phyloP scores from a whole-genome alignment of 2,329 filamentous ascomycete species.

The Phymatotrichopsis omnivora region DNA sequence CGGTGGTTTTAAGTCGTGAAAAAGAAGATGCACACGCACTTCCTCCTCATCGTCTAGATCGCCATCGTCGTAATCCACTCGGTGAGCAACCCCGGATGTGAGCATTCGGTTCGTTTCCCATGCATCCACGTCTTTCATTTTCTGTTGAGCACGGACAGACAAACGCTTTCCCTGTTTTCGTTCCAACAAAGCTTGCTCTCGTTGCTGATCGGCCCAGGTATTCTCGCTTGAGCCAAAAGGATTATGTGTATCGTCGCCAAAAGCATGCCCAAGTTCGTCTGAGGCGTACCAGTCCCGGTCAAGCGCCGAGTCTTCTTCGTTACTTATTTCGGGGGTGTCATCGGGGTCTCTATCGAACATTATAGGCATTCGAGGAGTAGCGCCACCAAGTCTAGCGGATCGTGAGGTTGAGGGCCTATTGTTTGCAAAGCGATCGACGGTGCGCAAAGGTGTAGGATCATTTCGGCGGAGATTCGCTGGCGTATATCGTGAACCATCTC shows the following conservation, averaged over 20 bases:
- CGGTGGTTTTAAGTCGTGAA: conserved; percentile 87
- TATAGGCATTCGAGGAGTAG: conserved; percentile 29
- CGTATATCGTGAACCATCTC: conserved; percentile 23
- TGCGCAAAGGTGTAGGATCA: conserved; percentile 29
- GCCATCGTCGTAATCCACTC: conserved; percentile 67
- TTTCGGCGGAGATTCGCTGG: conserved; percentile 27
- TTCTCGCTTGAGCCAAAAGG: conserved; percentile 70
- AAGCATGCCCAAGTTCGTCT: conserved; percentile 73
- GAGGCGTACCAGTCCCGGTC: conserved; percentile 91
- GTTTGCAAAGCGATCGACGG: conserved; percentile 27
- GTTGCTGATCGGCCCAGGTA: conserved; percentile 63
- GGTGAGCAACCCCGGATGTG: conserved; percentile 86
- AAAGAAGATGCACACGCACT: conserved; percentile 77
- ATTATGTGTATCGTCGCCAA: conserved; percentile 88
- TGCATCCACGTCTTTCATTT: conserved; percentile 88
- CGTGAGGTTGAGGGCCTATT: conserved; percentile 29
- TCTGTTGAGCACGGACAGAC: conserved; percentile 67
- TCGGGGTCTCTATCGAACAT: conserved; percentile 29
- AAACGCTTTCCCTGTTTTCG: conserved; percentile 65
- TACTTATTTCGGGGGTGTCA: conserved; percentile 30
- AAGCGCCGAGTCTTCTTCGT: conserved; percentile 62
- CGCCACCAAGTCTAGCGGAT: conserved; percentile 25
- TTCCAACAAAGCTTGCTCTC: conserved; percentile 62
- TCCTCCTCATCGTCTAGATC: conserved; percentile 87
- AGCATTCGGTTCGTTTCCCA: conserved; percentile 99